These are phyloP conservation scores for Amanita pseudoporphyria DNA, from an alignment of 768 basidiomycete genomes.

Conservation along the genomic window DNA sequence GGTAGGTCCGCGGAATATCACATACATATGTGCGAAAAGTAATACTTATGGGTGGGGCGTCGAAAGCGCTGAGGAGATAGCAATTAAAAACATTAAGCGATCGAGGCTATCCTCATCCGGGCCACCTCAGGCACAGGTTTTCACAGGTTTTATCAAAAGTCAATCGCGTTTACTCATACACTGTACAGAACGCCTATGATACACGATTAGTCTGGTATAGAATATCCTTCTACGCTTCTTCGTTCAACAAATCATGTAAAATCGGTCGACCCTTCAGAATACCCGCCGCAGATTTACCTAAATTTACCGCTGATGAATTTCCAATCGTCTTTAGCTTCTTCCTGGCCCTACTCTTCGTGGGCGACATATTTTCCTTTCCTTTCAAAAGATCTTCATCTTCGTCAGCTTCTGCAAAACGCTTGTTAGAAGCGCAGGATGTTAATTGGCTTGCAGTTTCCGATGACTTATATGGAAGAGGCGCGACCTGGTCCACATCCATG, in stretches of 20 bases:
- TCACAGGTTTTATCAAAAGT: too few species aligned
- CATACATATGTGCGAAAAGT: too few species aligned
- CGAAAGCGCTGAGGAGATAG: too few species aligned
- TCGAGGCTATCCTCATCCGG: too few species aligned
- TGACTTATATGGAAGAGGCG: constrained; percentile 13
- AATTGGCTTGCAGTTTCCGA: constrained; percentile 5
- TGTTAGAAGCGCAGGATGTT: not conserved
- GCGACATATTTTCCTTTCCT: constrained; percentile 8
- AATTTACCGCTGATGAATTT: not conserved
- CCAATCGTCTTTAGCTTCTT: constrained; percentile 10
- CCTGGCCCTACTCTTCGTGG: constrained; percentile 1
- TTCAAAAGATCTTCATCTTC: not conserved
- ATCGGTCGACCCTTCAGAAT: constrained; percentile 49
- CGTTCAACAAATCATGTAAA: constrained; percentile 51
- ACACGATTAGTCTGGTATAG: too few species aligned
- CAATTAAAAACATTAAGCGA: too few species aligned
- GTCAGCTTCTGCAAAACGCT: constrained; percentile 1
- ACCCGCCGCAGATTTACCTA: constrained; percentile 19
- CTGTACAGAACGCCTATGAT: too few species aligned
- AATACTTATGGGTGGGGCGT: too few species aligned
- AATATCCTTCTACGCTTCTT: constrained; percentile 11
- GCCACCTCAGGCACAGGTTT: too few species aligned
- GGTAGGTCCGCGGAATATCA: too few species aligned
- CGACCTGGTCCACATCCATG: constrained; percentile 18
- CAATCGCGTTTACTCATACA: too few species aligned